A percentile compares a stretch with the other conserved stretches of the same genome.
phyloP scores from a whole-genome alignment of 176 grass and related monocot species.

The Pharus latifolius region DNA sequence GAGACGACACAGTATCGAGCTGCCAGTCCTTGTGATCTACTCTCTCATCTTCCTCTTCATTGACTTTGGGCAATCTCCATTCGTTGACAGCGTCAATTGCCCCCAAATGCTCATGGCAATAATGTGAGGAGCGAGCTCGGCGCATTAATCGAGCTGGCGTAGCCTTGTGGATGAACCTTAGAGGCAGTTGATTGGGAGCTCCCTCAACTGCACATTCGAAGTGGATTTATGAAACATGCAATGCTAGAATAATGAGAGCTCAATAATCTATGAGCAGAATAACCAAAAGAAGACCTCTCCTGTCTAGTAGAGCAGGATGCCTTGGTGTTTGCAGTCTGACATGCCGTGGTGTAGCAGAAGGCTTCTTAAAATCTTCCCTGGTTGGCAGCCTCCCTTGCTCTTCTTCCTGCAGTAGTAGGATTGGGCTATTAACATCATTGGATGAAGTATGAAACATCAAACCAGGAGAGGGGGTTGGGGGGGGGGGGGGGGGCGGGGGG shows the following conservation, averaged over 20 bases:
- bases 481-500: no score
- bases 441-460: neutral
- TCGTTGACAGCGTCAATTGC: slow-evolving; percentile 40
- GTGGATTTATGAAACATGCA: neutral
- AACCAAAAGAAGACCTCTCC: slow-evolving; percentile 25
- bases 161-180: slow-evolving; percentile 31
- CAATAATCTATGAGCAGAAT: neutral
- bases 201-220: slow-evolving; percentile 27
- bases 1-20: slow-evolving; percentile 39
- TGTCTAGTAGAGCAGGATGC: slow-evolving; percentile 22
- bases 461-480: no score
- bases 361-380: slow-evolving; percentile 31
- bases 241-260: neutral
- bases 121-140: slow-evolving; percentile 27
- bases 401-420: slow-evolving; percentile 18
- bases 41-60: slow-evolving; percentile 33
- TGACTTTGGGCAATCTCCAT: slow-evolving; percentile 51
- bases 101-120: slow-evolving; percentile 14
- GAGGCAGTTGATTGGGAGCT: slow-evolving; percentile 14
- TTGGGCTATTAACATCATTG: neutral
- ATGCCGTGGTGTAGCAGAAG: slow-evolving; percentile 25
- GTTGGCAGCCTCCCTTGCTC: slow-evolving; percentile 16
- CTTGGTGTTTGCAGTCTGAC: slow-evolving; percentile 31
- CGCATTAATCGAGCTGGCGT: slow-evolving; percentile 36
- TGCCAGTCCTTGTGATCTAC: slow-evolving; percentile 33